phyloP scores from a whole-genome alignment of 306 rosid species.

The Quercus suber region DNA sequence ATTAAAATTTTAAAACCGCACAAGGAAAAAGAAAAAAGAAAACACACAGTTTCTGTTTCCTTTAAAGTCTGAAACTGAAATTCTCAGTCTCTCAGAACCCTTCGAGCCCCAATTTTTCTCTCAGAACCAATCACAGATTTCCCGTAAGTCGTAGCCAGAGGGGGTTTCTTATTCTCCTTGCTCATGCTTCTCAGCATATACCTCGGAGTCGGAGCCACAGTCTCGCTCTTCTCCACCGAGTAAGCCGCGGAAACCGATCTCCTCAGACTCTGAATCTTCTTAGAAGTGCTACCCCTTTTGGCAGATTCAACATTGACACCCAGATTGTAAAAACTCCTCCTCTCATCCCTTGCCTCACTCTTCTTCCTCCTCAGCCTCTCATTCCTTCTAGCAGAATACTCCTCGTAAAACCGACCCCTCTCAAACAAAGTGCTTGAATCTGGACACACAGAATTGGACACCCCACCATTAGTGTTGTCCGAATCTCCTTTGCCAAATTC shows the following conservation, averaged over 20 bases:
- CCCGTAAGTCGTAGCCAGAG: conserved; percentile 42
- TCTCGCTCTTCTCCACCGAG: conserved; percentile 40
- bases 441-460: conserved; percentile 3
- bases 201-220: conserved; percentile 63
- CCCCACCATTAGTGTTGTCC: background rate
- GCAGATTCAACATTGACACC: conserved; percentile 79
- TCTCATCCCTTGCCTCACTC: conserved; percentile 24
- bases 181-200: conserved; percentile 83
- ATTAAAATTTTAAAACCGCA: conserved; percentile 21
- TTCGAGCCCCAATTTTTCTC: conserved; percentile 35
- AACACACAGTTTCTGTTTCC: background rate
- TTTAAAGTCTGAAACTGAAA: too few relatives aligned
- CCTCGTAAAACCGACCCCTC: conserved; percentile 79
- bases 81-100: conserved; percentile 37
- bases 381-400: conserved; percentile 82
- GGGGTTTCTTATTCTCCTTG: conserved; percentile 83
- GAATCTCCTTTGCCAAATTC: conserved; percentile 41
- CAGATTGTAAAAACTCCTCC: conserved; percentile 30
- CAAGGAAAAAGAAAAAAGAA: background rate
- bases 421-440: conserved; percentile 41
- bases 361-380: conserved; percentile 78
- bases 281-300: conserved; percentile 46
- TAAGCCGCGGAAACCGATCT: conserved; percentile 72
- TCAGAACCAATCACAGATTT: conserved; percentile 28
- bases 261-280: conserved; percentile 56